Base-by-base conservation (phyloP, 768 basidiomycete species). In the Naganishia vishniacii region DNA sequence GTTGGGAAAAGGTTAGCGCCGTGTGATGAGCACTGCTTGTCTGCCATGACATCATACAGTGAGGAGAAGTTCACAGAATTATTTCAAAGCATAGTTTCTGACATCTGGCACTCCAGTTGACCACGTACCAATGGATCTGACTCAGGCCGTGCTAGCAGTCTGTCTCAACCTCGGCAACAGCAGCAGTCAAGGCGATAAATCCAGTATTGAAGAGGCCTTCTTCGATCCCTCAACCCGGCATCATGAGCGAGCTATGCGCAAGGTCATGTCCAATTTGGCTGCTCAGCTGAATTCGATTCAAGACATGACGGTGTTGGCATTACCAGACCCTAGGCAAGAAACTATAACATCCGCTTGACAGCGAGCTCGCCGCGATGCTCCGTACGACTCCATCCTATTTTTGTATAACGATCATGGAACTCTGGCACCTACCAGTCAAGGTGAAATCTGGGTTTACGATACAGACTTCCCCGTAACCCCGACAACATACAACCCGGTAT, bases 321-420 rank as follows among this genome's bases (percentile, higher is more conserved):
- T 67, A 40, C 65, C 65, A 28, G 65, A 67, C 44, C 65, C 65
- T 11, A 25, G 56, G 12, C 61, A 51, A 29, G 65, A 67, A 41
- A 48, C 65, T 1, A 26, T 67, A 5, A 32, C 53, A 37, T 23
- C 41, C 11, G 61, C 59, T 3, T 18, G 62, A 4, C 45, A 49
- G n/a, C 44, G 49, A 45, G 61, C 61, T 26, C 37, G 65, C 0
- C 29, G 65, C 23, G 61, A 40, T 28, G 26, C 34, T 18, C 62
- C 56, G 15, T 28, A 41, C 26, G 61, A 63, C 20, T 61, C 62
- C n/a, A 67, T 67, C 11, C 25, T 67, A 12, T 63, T 62, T 41
- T 26, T 67, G 13, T 67, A 67, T 40, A 67, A 67, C 31, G 65
- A 63, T 59, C 65, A 67, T 31, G 65, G 65, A 16, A 67, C 65